Percentiles rank a stretch among this genome's conserved stretches.
Evolutionary conservation across 306 rosid species (phyloP).

Genomic region (Quercus cerris): DNA sequence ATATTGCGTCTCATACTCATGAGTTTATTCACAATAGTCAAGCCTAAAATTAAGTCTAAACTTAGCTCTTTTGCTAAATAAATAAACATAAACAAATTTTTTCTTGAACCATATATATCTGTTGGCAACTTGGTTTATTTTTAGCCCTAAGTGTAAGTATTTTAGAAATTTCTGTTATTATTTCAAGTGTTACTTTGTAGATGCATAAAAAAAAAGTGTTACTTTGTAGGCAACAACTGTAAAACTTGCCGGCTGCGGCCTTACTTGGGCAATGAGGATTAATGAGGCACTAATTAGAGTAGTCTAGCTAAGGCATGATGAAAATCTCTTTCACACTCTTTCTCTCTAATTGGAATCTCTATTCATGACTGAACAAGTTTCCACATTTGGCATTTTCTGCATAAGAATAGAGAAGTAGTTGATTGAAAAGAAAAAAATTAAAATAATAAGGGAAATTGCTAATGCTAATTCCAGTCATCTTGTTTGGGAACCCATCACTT

Average conservation of each 20-base stretch:
- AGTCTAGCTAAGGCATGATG: too few relatives aligned
- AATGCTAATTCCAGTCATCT: background rate
- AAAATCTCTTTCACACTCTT: background rate
- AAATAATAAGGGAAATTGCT: background rate
- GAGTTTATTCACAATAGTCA: too few relatives aligned
- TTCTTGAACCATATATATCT: too few relatives aligned
- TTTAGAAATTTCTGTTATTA: too few relatives aligned
- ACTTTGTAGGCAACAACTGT: background rate
- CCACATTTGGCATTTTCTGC: conserved; percentile 1
- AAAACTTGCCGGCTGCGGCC: background rate
- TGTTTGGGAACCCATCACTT: too few relatives aligned
- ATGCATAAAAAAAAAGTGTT: background rate
- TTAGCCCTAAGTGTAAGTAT: too few relatives aligned
- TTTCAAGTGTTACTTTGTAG: background rate
- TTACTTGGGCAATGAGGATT: background rate
- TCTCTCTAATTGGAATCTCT: background rate
- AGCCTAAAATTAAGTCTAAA: too few relatives aligned
- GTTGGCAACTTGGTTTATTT: too few relatives aligned
- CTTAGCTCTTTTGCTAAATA: too few relatives aligned
- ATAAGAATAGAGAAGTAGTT: background rate
- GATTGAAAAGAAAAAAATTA: background rate
- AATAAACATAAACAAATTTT: too few relatives aligned
- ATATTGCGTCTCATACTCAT: too few relatives aligned
- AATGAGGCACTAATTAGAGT: too few relatives aligned
- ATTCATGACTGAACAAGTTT: conserved; percentile 12